These are phyloP conservation scores for Arachnomyces sp. DNA, from an alignment of 2,329 filamentous ascomycete genomes.

Conservation along the genomic window DNA sequence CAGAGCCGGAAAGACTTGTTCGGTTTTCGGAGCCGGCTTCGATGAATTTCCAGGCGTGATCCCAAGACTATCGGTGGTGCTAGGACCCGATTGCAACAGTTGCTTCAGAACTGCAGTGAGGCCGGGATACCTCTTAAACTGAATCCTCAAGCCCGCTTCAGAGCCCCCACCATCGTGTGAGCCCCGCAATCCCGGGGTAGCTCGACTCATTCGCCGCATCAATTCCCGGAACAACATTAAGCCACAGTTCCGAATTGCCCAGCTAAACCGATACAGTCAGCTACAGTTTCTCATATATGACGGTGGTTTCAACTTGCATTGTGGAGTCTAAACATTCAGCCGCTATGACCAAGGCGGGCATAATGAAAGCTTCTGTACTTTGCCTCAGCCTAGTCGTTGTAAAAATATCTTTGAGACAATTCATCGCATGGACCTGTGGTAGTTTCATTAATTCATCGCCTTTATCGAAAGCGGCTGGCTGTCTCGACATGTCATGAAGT, in stretches of 20 bases:
- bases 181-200: conserved; percentile 39
- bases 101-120: conserved; percentile 29
- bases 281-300: conserved; percentile 6
- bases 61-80: conserved; percentile 13
- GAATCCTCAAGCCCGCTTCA: conserved; percentile 32
- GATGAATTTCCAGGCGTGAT: conserved; percentile 19
- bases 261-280: conserved; percentile 42
- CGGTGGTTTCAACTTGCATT: conserved; percentile 46
- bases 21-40: conserved; percentile 20
- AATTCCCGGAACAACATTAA: conserved; percentile 81
- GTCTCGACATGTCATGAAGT: conserved; percentile 31
- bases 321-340: conserved; percentile 70
- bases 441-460: conserved; percentile 45
- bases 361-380: conserved; percentile 65
- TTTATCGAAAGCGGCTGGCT: conserved; percentile 22
- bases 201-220: conserved; percentile 56
- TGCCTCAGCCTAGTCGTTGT: conserved; percentile 70
- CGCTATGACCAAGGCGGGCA: conserved; percentile 68
- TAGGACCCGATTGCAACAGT: conserved; percentile 23
- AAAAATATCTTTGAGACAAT: conserved; percentile 87
- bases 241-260: conserved; percentile 92
- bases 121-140: conserved; percentile 35
- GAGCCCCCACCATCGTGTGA: conserved; percentile 37
- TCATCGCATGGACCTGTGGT: conserved; percentile 89
- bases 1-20: conserved; percentile 39